Base-by-base conservation (phyloP, 306 rosid genomes). In the Hylodesmum podocarpum region DNA sequence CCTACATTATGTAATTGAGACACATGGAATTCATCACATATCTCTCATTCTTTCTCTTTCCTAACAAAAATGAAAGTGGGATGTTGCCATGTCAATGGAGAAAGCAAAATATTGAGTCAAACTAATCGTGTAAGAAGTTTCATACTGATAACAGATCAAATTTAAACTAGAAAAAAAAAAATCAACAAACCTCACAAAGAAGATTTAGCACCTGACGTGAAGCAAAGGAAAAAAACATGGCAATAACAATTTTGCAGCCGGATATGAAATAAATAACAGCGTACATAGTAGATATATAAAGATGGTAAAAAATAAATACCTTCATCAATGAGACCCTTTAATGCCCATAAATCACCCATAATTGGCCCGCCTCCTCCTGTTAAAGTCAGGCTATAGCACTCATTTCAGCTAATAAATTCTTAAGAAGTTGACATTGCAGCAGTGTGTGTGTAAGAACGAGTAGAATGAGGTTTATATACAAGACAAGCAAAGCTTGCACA, bases 301-400 rank as follows among this genome's bases (percentile, higher is more conserved):
- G 25, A 47, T 21, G 77, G 70, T 6, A 27, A 68, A 43, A 41
- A 75, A 41, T 53, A 25, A 74, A 65, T 61, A 95, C 97, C 96
- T 89, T 86, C 97, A 67, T 89, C 98, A 61, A 95, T 84, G 53
- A 95, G 91, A 78, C 98, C 97, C 83, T 92, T 95, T 86, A 95
- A 83, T 29, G 97, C 98, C 98, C 98, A 95, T 79, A 95, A 90
- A 86, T 94, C 97, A 70, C 96, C 93, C 98, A 95, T 87, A 63
- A 95, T 92, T n/a, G 98, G 96, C 81, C 98, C 97, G 37, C 97
- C 97, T 59, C 97, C 98, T 73, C 97, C 98, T 95, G 78, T 79
- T 76, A 37, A 53, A 77, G 77, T 72, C 50, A 79, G 69, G 80
- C 55, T 53, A 27, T 31, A 57, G 66, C 46, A 81, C 61, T 55